Conservation (phyloP, 768 basidiomycete genomes). For the Neoboletus brunneissimus region DNA sequence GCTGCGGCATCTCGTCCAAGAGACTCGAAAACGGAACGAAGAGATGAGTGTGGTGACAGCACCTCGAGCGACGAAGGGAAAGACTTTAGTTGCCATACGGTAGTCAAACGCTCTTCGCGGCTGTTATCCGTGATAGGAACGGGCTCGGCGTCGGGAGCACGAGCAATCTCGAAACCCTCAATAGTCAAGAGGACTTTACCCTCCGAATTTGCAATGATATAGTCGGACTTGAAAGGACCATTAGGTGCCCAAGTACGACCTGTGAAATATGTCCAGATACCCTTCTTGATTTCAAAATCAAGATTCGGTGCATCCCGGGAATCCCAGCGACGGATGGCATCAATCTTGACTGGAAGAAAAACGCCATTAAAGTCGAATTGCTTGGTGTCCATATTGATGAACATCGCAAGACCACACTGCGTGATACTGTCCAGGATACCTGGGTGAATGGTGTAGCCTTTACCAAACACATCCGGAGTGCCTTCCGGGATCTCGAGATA, state of each 20-base stretch:
- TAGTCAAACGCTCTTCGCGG: slow-evolving; percentile 31
- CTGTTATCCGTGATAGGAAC: slow-evolving; percentile 24
- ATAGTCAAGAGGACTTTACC: slow-evolving; percentile 34
- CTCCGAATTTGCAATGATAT: slow-evolving; percentile 28
- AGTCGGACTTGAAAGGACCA: slow-evolving; percentile 25
- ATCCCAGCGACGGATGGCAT: slow-evolving; percentile 31
- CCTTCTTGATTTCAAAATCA: slow-evolving; percentile 28
- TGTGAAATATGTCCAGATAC: slow-evolving; percentile 31
- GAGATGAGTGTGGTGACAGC: neutral
- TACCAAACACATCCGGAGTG: slow-evolving; percentile 30
- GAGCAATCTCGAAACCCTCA: slow-evolving; percentile 34
- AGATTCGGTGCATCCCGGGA: slow-evolving; percentile 22
- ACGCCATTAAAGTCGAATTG: slow-evolving; percentile 32
- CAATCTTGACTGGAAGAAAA: slow-evolving; percentile 32
- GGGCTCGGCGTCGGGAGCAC: slow-evolving; percentile 29
- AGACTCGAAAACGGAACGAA: slow-evolving; percentile 17
- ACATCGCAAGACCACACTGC: slow-evolving; percentile 32
- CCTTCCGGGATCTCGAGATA: slow-evolving; percentile 20
- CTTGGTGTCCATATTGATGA: slow-evolving; percentile 29
- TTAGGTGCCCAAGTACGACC: slow-evolving; percentile 21
- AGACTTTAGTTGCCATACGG: slow-evolving; percentile 30
- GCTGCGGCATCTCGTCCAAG: slow-evolving; percentile 16
- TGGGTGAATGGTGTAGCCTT: slow-evolving; percentile 33
- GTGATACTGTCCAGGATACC: slow-evolving; percentile 35
- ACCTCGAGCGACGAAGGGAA: slow-evolving; percentile 22